Base-by-base conservation (phyloP, 2,329 filamentous ascomycete genomes). In the Nannizziopsis barbatae region DNA sequence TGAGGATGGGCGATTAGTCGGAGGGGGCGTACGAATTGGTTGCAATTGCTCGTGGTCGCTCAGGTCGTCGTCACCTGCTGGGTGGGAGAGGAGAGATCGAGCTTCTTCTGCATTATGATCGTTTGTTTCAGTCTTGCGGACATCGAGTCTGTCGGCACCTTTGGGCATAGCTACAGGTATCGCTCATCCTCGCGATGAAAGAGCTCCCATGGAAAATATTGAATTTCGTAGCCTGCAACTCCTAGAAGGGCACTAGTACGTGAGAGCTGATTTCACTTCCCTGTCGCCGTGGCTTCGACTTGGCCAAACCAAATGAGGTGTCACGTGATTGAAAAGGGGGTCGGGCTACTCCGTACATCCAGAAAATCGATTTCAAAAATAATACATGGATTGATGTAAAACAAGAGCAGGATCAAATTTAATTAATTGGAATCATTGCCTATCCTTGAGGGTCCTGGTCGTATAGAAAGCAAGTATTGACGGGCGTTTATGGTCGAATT, bases 1-100 rank as follows among this genome's bases (percentile, higher is more conserved):
- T 7, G 70, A 66, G 30, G 69, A 69, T 44, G 69, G 68, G 42
- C 60, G 62, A 52, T 63, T 59, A 10, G 50, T 57, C 44, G 45
- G 56, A 11, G 50, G 41, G 50, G 30, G 32, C 18, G 27, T 4
- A 22, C 17, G 31, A 12, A 35, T 49, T 51, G 51, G 49, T 32
- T 43, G 54, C 46, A 60, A 53, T 45, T 57, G 55, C 40, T 47
- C 55, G 46, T 60, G 47, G 49, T 60, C 55, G 47, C 55, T 54
- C 55, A 60, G 53, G 33, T 63, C 60, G 33, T 58, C 59, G 36
- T 56, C 52, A 17, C 39, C 42, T 12, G 53, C 50, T n/a, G 60
- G 56, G 14, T 51, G 55, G 42, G 60, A 58, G 31, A 68, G 58
- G 31, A 68, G 58, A 40, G 58, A 58, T 42, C 60, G 61, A 30